These are phyloP conservation scores for Marchantia polymorpha DNA, from an alignment of 225 moss, liverwort and hornwort genomes.

Conservation along the genomic window DNA sequence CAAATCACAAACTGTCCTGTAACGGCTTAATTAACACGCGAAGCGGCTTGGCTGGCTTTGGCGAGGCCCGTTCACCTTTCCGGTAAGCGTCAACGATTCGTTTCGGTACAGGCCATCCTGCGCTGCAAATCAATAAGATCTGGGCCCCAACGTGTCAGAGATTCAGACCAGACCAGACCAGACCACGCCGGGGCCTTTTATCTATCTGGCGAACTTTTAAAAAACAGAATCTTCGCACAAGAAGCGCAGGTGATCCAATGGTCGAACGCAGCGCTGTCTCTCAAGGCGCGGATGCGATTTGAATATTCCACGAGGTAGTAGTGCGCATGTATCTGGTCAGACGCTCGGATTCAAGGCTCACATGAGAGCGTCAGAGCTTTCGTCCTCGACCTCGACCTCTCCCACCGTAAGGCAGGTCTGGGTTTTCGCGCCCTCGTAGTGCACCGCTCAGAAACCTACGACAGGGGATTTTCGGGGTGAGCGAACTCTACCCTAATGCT, in stretches of 20 bases:
- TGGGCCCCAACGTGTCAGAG: not conserved
- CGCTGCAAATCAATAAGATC: not conserved
- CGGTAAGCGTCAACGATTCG: not conserved
- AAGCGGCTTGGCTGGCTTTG: not conserved
- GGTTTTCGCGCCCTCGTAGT: not conserved
- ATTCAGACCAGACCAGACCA: not conserved
- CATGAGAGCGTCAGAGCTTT: not conserved
- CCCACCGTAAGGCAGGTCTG: not conserved
- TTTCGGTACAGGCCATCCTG: not conserved
- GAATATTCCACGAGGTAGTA: not conserved
- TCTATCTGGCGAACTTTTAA: not conserved
- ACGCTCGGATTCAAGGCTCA: not conserved
- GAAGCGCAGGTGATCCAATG: not conserved
- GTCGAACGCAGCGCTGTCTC: not conserved
- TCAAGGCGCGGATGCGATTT: not conserved
- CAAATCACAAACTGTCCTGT: not conserved
- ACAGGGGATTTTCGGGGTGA: no score
- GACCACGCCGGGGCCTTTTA: not conserved
- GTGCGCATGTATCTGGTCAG: not conserved
- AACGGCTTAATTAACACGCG: not conserved
- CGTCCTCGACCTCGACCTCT: not conserved
- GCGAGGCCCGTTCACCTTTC: not conserved
- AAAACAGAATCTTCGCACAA: not conserved
- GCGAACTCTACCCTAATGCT: no score
- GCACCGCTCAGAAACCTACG: no score